These are phyloP conservation scores for Sporothrix schenckii DNA, from an alignment of 2,329 filamentous ascomycete species.

Conservation along the genomic window DNA sequence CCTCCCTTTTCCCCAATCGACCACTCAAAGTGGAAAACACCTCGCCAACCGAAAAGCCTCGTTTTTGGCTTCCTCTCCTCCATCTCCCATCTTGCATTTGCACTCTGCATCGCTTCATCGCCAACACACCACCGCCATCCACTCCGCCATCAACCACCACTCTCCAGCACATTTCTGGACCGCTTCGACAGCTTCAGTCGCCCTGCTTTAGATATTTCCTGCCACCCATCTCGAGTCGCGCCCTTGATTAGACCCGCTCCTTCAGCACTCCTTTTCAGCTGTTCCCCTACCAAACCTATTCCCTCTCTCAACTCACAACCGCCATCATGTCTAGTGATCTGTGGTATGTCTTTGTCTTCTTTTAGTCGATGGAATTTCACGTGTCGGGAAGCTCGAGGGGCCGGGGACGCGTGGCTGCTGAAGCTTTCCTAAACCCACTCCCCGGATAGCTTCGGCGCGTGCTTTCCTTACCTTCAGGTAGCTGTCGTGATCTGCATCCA, in stretches of 20 bases:
- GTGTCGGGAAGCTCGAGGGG: not conserved
- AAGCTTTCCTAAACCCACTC: not conserved
- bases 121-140: conserved; percentile 29
- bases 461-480: not conserved
- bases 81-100: conserved; percentile 26
- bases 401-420: not conserved
- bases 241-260: conserved; percentile 25
- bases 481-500: not conserved
- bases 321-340: conserved; percentile 36
- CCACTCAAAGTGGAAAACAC: conserved; percentile 43
- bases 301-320: conserved; percentile 24
- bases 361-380: not conserved
- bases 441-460: conserved; percentile 28
- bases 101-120: conserved; percentile 31
- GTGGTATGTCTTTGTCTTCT: conserved; percentile 31
- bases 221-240: not conserved
- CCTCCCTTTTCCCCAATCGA: conserved; percentile 38
- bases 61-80: conserved; percentile 31
- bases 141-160: conserved; percentile 31
- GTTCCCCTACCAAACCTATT: conserved; percentile 3
- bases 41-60: conserved; percentile 40
- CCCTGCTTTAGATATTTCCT: conserved; percentile 3
- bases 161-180: conserved; percentile 8
- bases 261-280: conserved; percentile 21
- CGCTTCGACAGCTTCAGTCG: conserved; percentile 27